Evolutionary conservation across 2,329 filamentous ascomycete genomes (phyloP), one percentile per base, ranked within the genome.

Genomic region (Curvularia sp.): DNA sequence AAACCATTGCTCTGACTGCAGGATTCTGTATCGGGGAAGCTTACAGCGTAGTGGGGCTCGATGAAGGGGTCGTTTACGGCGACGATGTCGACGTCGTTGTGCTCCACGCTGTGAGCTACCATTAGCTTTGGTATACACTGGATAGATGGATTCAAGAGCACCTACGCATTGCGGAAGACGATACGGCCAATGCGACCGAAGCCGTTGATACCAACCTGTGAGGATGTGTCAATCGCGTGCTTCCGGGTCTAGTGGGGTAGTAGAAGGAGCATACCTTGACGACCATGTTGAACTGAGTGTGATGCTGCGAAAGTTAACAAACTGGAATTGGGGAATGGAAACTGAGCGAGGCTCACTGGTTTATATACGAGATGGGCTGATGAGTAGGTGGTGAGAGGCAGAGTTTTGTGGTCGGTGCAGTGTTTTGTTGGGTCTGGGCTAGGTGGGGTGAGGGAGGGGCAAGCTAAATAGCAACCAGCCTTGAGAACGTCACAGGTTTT

Each of bases 11-110:
- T 42, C 42, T 45, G n/a, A 12, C 34, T 18, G 25, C 1, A 41
- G 18, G 10, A 23, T 23, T 55, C 38, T 15, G 25, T 23, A 5
- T 36, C 43, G 67, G 61, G 34, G 39, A 46, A 56, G 90, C 93
- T 86, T 89, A 97, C 94, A 81, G 95, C 95, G 84, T 98, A 98
- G 82, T 93, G 84, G 77, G 91, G 87, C 84, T 97, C 93, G 84
- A 99, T 98, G 90, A 99, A 98, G 75, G 95, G 95, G 82, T 98
- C 95, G 87, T 99, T 98, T 84, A 97, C 92, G 75, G 95, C 94
- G 77, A 97, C 92, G 76, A 99, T 86, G 76, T 97, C 87, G 79
- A 98, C 91, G 61, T 96, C 90, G 75, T 86, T 82, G 84, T 94
- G 90, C 88, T 96, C 90, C 79, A 96, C 80, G 77, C 87, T 89